These are phyloP conservation scores for Lactifluus pinguis DNA, from an alignment of 768 basidiomycete species.

Conservation along the genomic window DNA sequence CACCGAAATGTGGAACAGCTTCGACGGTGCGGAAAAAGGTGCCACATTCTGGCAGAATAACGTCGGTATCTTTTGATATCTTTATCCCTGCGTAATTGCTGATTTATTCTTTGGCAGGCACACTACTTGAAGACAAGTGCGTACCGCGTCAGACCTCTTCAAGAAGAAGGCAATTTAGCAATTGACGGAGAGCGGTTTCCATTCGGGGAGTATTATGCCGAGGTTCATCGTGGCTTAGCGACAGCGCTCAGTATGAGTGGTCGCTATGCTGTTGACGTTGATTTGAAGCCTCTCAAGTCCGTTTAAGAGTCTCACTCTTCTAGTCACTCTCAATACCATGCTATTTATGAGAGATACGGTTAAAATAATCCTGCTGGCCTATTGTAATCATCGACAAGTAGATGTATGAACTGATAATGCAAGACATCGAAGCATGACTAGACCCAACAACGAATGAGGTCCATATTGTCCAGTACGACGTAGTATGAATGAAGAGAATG, in stretches of 20 bases:
- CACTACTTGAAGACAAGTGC: conserved; percentile 66
- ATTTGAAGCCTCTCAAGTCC: not conserved
- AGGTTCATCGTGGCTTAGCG: conserved; percentile 60
- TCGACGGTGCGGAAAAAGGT: conserved; percentile 58
- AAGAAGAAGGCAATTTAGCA: conserved; percentile 45
- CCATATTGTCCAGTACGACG: conserved; percentile 1
- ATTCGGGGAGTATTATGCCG: conserved; percentile 67
- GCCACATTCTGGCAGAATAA: conserved; percentile 50
- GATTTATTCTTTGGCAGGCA: conserved; percentile 34
- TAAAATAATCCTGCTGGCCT: conserved; percentile 3
- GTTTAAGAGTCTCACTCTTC: not conserved
- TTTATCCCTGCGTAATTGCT: not conserved
- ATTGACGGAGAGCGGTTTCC: conserved; percentile 77
- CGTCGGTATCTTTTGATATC: conserved; percentile 33
- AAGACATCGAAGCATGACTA: conserved; percentile 14
- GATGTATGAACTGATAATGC: conserved; percentile 2
- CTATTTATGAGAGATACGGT: not conserved
- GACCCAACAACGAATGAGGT: not conserved
- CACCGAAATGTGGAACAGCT: conserved; percentile 39
- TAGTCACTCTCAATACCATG: not conserved
- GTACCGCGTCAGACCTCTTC: conserved; percentile 59
- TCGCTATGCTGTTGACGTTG: conserved; percentile 49
- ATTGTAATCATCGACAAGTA: conserved; percentile 9
- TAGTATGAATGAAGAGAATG: conserved; percentile 13
- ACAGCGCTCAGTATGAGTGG: conserved; percentile 58